Evolutionary conservation across 2,329 filamentous ascomycete species (phyloP), one percentile per base, ranked within the genome.

Genomic region (Metarhizium humberi): DNA sequence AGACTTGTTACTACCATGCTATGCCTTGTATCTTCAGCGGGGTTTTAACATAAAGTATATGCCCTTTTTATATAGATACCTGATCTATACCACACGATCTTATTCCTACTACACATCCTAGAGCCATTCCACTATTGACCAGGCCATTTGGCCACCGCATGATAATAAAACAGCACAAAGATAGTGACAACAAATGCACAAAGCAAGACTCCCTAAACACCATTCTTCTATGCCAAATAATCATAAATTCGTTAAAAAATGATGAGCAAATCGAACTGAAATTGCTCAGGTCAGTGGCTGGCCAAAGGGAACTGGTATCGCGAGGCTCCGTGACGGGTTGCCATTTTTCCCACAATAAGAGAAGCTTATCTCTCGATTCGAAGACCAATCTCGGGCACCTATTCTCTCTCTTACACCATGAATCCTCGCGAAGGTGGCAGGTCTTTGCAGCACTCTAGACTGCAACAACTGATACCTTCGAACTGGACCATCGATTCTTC

Each of bases 401-500:
- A 40, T 40, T 40, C 13, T 6, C 38, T 11, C 38, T 40, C 5
- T 16, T 40, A 5, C 38, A 16, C 13, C 13, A 40, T 5, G 13
- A 40, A 5, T 40, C 11, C 11, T n/a, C 38, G 13, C 38, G 20
- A 8, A 30, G 45, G 10, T 20, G 20, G 14, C 20, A 30, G 45
- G 18, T 8, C 25, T 48, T 14, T 16, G 7, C 16, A 7, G 30
- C 34, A 20, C 6, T 16, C 25, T 51, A 56, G n/a, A 51, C 62
- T 5, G 58, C 54, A 49, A 64, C 55, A 6, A 55, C 55, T 6
- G 58, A 50, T 1, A 57, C 38, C 48, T 64, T 64, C 11, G 62
- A 62, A 16, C 48, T 55, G 14, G 59, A 58, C 60, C 61, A 63
- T 42, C 59, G 61, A n/a, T 58, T 60, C 51, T 63, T 66, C 55